Base-by-base conservation (phyloP, 352 stramenopile genomes). In the Phytophthora megakarya region DNA sequence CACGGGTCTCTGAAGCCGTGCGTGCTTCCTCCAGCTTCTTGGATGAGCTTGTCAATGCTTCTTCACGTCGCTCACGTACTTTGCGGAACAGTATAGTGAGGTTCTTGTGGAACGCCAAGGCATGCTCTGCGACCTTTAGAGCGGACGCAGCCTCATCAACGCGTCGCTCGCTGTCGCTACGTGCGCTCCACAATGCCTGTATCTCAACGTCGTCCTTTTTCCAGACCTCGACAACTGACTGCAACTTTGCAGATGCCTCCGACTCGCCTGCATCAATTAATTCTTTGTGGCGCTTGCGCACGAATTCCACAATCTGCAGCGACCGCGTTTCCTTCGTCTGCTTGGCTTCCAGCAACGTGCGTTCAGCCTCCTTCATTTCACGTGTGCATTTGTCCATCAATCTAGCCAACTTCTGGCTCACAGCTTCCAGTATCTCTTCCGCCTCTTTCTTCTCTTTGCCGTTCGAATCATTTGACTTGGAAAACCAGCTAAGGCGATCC, bases 191-290 rank as follows among this genome's bases (percentile, higher is more conserved):
- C 21, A 84, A 25, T 11, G 61, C 61, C 10, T 72, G 54, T 7
- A 82, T 53, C 33, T 82, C 74, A 3, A 61, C 16, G 28, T 86
- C 72, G n/a, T 71, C 44, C 38, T 60, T 70, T 5, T 70, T 69
- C 42, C 72, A 67, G n/a, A 82, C 49, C 3, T 81, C 74, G 35
- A 65, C 48, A 6, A 67, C 38, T 7, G 78, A 79, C 11, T 72
- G 33, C 1, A 84, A 42, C 39, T 60, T 70, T 12, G 76, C 76
- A 25, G 66, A 76, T 7, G 56, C 69, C 35, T 75, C 58, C 8
- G 61, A 74, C 46, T 82, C 70, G 5, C 67, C 72, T 21, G 35
- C 22, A 8, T 39, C 33, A 0, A 78, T 22, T 4, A 88, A 28
- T 46, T 80, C 66, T 23, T 75, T 46, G 15, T 67, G 49, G 4